Evolutionary conservation across 495 filamentous ascomycete species (phyloP), one percentile per base, ranked within the genome.

Genomic region (Pyrenopolyporus hunteri): DNA sequence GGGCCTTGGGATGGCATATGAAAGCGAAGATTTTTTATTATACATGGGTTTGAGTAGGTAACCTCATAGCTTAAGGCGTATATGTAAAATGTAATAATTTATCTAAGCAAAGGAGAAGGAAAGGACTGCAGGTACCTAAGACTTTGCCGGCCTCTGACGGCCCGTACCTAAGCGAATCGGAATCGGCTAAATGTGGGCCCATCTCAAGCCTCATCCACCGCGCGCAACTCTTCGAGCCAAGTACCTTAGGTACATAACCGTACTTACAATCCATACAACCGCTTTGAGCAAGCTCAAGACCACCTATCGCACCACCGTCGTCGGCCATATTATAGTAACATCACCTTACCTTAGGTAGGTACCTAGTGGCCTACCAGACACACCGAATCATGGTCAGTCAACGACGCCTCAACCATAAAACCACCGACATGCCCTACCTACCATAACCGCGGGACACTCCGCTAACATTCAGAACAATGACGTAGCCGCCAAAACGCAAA

Each of bases 401-500:
- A 5, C 28, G 16, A 32, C 17, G 16, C n/a, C 16, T 4, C 14
- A 43, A 14, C 1, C 4, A 19, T 5, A 23, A 26, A 19, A 40
- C 8, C n/a, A n/a, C n/a, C n/a, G n/a, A 48, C 16, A 42, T 8
- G 11, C 6, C 16, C 22, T 19, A 33, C 33, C 13, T 11, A 5
- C n/a, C 0, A 23, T 2, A 14, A 22, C 23, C 25, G 22, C 8
- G 31, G 4, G 5, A 33, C 7, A n/a, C 9, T 14, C 23, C 39
- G 23, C 60, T 55, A 59, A 63, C 39, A 49, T 33, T n/a, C 39
- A 23, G 9, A 32, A 17, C 42, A 54, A 59, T 60, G 46, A 53
- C 58, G 40, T 58, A 80, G 76, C 75, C 76, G 35, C 69, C 76
- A 6, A 73, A 74, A 63, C 77, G 77, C 66, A 75, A 76, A 64